Evolutionary conservation across 1,139 yeast species (phyloP).

Genomic region (Candida neerlandica): DNA sequence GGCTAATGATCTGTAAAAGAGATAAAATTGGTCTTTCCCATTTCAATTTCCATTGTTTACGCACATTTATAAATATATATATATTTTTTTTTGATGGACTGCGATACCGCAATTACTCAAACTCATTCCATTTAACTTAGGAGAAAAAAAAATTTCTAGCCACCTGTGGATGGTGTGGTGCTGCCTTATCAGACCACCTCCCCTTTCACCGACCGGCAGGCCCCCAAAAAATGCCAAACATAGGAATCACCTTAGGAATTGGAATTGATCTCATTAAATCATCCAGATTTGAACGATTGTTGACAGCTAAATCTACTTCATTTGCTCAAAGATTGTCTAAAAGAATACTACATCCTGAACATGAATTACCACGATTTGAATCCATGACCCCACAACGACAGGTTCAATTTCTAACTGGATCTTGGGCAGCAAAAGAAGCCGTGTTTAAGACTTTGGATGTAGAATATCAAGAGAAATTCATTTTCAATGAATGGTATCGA

Average conservation of each 20-base stretch:
- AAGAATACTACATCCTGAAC: slow-evolving; percentile 52
- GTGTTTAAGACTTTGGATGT: slow-evolving; percentile 60
- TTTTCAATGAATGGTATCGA: slow-evolving; percentile 66
- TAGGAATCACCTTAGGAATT: slow-evolving; percentile 40
- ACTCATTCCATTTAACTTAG: neutral
- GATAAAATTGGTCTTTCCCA: no score
- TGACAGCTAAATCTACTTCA: slow-evolving; percentile 27
- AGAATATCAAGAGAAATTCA: slow-evolving; percentile 51
- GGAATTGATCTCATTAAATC: slow-evolving; percentile 66
- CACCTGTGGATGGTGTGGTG: neutral
- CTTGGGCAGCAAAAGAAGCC: slow-evolving; percentile 81
- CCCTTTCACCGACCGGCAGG: neutral
- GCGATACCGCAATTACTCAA: neutral
- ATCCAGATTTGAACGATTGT: slow-evolving; percentile 49
- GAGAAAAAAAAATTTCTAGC: neutral
- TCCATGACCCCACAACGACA: slow-evolving; percentile 11
- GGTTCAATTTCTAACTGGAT: slow-evolving; percentile 50
- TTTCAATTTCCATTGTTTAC: neutral
- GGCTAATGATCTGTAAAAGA: no score
- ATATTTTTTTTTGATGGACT: neutral
- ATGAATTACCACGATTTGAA: slow-evolving; percentile 46
- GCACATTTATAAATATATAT: no score
- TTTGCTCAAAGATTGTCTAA: slow-evolving; percentile 44
- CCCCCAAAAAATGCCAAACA: slow-evolving; percentile 6
- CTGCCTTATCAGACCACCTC: neutral